Conservation (phyloP, 306 rosid genomes). For the Malus sylvestris region DNA sequence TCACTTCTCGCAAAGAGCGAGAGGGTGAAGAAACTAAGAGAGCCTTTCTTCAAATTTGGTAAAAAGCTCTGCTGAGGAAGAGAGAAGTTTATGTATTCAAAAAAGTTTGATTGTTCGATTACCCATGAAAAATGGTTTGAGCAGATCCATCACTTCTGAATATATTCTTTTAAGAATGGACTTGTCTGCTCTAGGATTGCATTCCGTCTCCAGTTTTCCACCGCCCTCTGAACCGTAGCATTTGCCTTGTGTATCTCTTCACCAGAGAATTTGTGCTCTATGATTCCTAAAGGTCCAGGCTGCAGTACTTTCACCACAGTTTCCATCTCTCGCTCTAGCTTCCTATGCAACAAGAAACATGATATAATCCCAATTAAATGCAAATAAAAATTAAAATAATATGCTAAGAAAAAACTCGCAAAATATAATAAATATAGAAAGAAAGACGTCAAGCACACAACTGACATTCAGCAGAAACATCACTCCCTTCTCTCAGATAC, state of each 20-base stretch:
- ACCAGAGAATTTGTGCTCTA: conserved; percentile 77
- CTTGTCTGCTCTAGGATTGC: conserved; percentile 35
- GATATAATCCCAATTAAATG: not conserved
- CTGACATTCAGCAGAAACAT: not conserved
- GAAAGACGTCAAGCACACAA: not conserved
- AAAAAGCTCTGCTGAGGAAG: not conserved
- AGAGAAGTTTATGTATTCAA: not conserved
- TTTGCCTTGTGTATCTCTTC: conserved; percentile 60
- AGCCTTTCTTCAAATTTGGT: not conserved
- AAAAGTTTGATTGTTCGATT: not conserved
- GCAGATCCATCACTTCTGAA: conserved; percentile 29
- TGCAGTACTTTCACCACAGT: conserved; percentile 78
- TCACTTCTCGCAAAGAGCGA: not conserved
- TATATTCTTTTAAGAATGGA: conserved; percentile 40
- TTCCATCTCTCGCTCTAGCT: conserved; percentile 81
- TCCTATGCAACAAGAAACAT: conserved; percentile 32
- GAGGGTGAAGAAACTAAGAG: not conserved
- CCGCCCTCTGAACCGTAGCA: conserved; percentile 52
- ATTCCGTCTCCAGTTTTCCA: conserved; percentile 62
- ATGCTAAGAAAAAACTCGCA: not conserved
- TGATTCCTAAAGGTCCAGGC: conserved; percentile 90
- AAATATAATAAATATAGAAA: not conserved
- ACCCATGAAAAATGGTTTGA: not conserved
- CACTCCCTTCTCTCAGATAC: not conserved
- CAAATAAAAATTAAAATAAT: not conserved